Evolutionary conservation across 108 stramenopile species (phyloP), one percentile per base, ranked within the genome.

Genomic region (Licmophora abbreviata): DNA sequence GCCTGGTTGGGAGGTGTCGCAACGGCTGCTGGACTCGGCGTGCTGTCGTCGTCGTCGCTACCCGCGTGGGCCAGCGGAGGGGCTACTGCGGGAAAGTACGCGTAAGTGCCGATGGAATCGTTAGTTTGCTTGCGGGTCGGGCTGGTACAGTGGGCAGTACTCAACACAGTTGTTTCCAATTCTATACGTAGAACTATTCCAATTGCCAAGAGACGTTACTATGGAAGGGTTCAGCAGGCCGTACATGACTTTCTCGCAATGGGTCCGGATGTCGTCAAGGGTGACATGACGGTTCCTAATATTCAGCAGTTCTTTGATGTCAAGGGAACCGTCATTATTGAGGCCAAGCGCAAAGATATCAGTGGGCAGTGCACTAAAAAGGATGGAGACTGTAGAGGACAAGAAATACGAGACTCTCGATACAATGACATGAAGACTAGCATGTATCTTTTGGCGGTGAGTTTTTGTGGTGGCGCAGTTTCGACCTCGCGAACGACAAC

Each of bases 1-100:
- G n/a, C n/a, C n/a, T n/a, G n/a, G n/a, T 35, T 14, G 14, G 34
- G 34, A 14, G 34, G 11, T 14, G 34, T 35, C 12, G 34, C 43
- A 18, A 32, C 12, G n/a, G 30, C 48, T 8, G 48, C 30, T 1
- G 18, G 30, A n/a, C 15, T 32, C 18, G 30, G 17, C 15, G 15
- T 15, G 2, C 24, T 56, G 5, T 17, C 20, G 28, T 29, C 28
- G 3, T 24, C 44, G 24, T 54, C 69, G 29, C 34, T 29, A 15
- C 28, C 51, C 12, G 74, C 74, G 1, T 53, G 25, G 42, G 81
- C 81, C 10, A 66, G 64, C 41, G 81, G 81, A 38, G 88, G 88
- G 33, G 89, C 89, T 11, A 91, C 89, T 15, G 89, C 89, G 0
- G 89, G 89, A 56, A 84, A 82, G 47, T 90, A 90, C 63, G 85